Percentiles rank a stretch among this genome's conserved stretches.
Evolutionary conservation across 192 early-diverging fungal species (phyloP).

Genomic region (Coemansia furcata): DNA sequence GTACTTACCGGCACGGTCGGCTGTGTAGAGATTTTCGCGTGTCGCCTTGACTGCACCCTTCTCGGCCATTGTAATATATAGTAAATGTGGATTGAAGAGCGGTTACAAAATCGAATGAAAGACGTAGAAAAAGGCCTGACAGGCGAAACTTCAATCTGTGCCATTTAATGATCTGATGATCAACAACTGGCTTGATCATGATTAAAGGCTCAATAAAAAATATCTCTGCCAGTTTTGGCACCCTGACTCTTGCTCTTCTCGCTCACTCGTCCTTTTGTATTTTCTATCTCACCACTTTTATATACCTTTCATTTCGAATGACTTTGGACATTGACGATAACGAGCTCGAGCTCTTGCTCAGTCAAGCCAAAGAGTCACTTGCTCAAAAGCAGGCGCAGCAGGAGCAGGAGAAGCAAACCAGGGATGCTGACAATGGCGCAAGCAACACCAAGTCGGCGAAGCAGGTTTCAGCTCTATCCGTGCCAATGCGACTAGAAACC

Average conservation of each 20-base stretch:
- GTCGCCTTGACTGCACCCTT: constrained; percentile 43
- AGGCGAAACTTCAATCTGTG: not conserved
- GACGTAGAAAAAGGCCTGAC: not conserved
- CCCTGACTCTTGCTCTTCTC: not conserved
- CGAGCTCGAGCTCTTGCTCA: constrained; percentile 36
- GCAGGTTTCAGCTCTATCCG: constrained; percentile 12
- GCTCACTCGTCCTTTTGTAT: not conserved
- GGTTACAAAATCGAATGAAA: not conserved
- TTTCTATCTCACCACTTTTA: not conserved
- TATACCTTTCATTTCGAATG: not conserved
- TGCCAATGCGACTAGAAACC: constrained; percentile 28
- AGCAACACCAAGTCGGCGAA: not conserved
- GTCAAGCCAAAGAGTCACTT: constrained; percentile 34
- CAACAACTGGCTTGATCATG: not conserved
- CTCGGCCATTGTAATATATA: constrained; percentile 13
- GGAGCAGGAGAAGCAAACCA: not conserved
- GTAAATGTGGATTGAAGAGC: not conserved
- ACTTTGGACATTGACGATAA: constrained; percentile 23
- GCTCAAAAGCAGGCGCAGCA: constrained; percentile 8
- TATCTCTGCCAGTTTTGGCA: not conserved
- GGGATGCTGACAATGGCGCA: not conserved
- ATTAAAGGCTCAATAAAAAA: not conserved
- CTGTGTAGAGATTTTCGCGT: constrained; percentile 52
- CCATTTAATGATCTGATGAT: not conserved
- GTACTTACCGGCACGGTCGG: constrained; percentile 50